Percentiles rank a stretch among this genome's conserved stretches.
These are phyloP conservation scores for Fusarium torulosum DNA, from an alignment of 2,329 filamentous ascomycete genomes.

Conservation along the genomic window DNA sequence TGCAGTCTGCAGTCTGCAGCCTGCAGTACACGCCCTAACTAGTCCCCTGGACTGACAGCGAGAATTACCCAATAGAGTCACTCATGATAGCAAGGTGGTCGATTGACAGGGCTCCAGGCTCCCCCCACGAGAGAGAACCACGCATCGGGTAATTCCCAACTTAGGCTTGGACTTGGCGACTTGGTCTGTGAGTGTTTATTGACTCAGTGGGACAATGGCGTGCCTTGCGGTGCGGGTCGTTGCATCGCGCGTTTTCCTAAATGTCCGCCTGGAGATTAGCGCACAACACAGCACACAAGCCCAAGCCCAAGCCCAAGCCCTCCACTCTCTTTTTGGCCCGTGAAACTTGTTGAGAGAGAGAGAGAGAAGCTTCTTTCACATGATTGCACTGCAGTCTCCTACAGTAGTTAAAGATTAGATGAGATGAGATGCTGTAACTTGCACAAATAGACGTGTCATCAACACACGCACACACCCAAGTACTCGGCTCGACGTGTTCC, in stretches of 20 bases:
- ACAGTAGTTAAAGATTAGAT: neutral
- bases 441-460: conserved; percentile 9
- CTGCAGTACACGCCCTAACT: conserved; percentile 4
- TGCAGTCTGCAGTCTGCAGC: neutral
- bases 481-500: conserved; percentile 18
- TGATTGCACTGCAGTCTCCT: neutral
- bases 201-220: conserved; percentile 27
- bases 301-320: too few species aligned
- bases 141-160: conserved; percentile 46
- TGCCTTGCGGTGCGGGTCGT: conserved; percentile 30
- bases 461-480: conserved; percentile 2
- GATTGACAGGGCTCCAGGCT: conserved; percentile 47
- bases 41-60: conserved; percentile 8
- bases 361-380: conserved; percentile 11
- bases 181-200: too few species aligned
- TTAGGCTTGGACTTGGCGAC: conserved; percentile 18
- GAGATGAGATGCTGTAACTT: conserved; percentile 9
- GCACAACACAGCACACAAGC: neutral
- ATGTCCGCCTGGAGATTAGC: conserved; percentile 12
- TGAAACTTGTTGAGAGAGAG: conserved; percentile 36
- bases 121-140: conserved; percentile 44
- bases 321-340: conserved; percentile 24
- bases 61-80: conserved; percentile 45
- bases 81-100: conserved; percentile 47
- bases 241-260: conserved; percentile 38